Conservation (phyloP, 106 monocot genomes). For the Acorus gramineus region DNA sequence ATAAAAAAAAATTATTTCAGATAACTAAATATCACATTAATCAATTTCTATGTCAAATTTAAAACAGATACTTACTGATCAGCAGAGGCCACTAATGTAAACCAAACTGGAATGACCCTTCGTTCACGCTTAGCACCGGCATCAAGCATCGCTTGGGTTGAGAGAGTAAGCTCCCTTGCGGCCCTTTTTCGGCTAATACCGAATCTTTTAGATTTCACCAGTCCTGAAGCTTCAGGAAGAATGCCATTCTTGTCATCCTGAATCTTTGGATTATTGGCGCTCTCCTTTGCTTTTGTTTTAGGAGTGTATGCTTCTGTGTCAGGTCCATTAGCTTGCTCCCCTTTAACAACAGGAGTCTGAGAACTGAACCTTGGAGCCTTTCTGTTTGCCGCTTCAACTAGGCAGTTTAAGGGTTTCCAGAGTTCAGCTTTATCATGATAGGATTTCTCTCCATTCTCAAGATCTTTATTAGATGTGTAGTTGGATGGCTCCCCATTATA, state of each 20-base stretch:
- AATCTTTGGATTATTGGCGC: conserved; percentile 28
- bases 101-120: conserved; percentile 51
- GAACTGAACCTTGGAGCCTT: conserved; percentile 36
- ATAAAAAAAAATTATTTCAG: not conserved
- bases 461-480: conserved; percentile 20
- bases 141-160: conserved; percentile 41
- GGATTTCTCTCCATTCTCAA: conserved; percentile 23
- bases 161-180: conserved; percentile 21
- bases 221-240: conserved; percentile 4
- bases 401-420: conserved; percentile 79
- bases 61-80: conserved; percentile 39
- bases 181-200: conserved; percentile 26
- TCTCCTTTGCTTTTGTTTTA: conserved; percentile 35
- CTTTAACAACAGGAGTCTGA: conserved; percentile 31
- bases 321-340: conserved; percentile 25
- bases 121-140: conserved; percentile 37
- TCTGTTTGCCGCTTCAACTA: conserved; percentile 77
- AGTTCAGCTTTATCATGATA: conserved; percentile 46
- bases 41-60: not conserved
- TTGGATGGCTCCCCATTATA: conserved; percentile 43
- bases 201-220: conserved; percentile 27
- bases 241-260: conserved; percentile 34
- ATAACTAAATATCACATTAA: not conserved
- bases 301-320: conserved; percentile 19
- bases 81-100: conserved; percentile 55